Base-by-base conservation (phyloP, 495 filamentous ascomycete genomes). In the Daldinia bambusicola region DNA sequence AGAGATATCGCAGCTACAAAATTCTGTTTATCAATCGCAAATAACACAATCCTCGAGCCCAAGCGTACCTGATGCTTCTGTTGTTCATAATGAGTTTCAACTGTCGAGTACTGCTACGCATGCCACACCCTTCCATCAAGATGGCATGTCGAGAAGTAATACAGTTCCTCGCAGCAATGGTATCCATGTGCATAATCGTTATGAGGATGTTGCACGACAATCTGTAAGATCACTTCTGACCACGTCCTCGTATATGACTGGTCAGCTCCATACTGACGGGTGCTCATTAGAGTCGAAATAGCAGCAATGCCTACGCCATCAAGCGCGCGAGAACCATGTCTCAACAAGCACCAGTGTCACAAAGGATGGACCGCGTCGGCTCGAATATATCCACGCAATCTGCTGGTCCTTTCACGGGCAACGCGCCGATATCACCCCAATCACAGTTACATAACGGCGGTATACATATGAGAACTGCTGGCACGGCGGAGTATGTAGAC, bases 1-100 rank as follows among this genome's bases (percentile, higher is more conserved):
- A 57, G 76, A 80, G 41, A 38, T 78, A 65, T 71, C 68, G 37
- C 68, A 75, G 34, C 64, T 78, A 40, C 77, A 77, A 48, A 75
- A 64, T 58, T 80, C 79, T 52, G 63, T 68, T 65, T 76, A 71
- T 52, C 80, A 82, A 74, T 72, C 73, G 63, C 74, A 74, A 71
- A 70, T 75, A 55, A 67, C 64, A 52, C 74, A 67, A 22, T 66
- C 62, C 31, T 45, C 71, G 60, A 66, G 41, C 57, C 50, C 60
- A 38, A 66, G 20, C 63, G 61, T 68, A 26, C 51, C 69, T 53
- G 67, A 70, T 55, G 50, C 62, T 55, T 72, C 74, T 53, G 53
- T 67, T 72, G 66, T 65, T 45, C 69, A 63, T 57, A 61, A 69
- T 70, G 71, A 79, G 70, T 78, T 74, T 62, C 77, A 76, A 59